A percentile compares a stretch with the other conserved stretches of the same genome.
Evolutionary conservation across 2,329 filamentous ascomycete species (phyloP).

Genomic region (Cercospora canescens): DNA sequence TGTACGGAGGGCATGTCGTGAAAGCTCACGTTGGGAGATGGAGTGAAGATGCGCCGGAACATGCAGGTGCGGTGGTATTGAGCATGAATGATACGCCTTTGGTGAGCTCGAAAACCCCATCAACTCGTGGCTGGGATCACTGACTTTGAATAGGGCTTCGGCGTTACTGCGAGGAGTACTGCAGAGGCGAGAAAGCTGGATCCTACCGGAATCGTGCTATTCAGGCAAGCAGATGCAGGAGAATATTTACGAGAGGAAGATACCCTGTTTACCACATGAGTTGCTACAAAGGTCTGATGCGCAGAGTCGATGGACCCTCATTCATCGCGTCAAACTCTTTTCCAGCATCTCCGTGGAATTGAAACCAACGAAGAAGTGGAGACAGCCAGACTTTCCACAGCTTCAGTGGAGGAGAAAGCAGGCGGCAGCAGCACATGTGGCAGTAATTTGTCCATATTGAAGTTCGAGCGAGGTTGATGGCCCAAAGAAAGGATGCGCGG

Average conservation of each 20-base stretch:
- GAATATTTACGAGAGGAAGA: constrained; percentile 89
- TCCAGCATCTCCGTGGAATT: not conserved
- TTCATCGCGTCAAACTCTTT: not conserved
- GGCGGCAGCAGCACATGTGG: too few relatives aligned
- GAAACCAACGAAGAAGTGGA: not conserved
- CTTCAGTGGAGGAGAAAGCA: not conserved
- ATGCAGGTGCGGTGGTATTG: constrained; percentile 86
- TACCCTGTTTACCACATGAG: constrained; percentile 59
- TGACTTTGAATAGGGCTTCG: constrained; percentile 69
- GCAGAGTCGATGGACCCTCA: not conserved
- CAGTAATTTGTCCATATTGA: not conserved
- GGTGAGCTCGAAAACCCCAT: constrained; percentile 40
- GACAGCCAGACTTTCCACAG: not conserved
- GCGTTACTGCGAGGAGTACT: constrained; percentile 84
- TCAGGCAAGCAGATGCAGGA: constrained; percentile 89
- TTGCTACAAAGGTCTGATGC: not conserved
- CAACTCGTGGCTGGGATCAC: not conserved
- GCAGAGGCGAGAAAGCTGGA: constrained; percentile 81
- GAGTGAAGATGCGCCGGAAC: constrained; percentile 90
- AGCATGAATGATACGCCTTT: constrained; percentile 87
- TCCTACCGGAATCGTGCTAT: constrained; percentile 85
- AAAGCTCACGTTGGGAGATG: constrained; percentile 80
- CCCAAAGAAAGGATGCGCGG: not conserved
- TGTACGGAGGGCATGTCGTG: constrained; percentile 90
- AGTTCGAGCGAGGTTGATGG: not conserved